Evolutionary conservation across 1,284 basidiomycete species (phyloP), one percentile per base, ranked within the genome.

Genomic region (Cronartium ribicola): DNA sequence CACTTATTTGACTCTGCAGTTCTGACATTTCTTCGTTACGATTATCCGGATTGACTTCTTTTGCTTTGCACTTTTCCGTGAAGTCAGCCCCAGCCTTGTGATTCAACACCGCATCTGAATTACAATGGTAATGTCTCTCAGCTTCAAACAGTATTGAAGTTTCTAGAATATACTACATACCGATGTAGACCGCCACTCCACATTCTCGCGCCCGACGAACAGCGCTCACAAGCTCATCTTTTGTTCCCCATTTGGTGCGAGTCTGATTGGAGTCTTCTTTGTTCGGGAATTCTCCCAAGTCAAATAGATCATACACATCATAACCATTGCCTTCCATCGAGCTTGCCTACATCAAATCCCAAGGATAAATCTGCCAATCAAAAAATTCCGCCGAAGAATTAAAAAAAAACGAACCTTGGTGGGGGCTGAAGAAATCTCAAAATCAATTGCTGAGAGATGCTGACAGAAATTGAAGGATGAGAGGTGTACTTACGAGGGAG

Each of bases 211-310:
- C 80, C 48, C 76, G 80, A 55, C 83, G 82, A 80, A 90, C 89
- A 11, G 90, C 88, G 4, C 82, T 80, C 2, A 92, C 79, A 22
- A 95, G 86, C 78, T 97, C 88, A 61, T 92, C 87, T 78, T 89
- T 90, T 13, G 89, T 90, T 20, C 94, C 94, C 91, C 93, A 98
- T 76, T 94, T 87, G n/a, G 94, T 97, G 8, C 84, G 81, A 66
- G 87, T 82, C 51, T 55, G 13, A 7, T 55, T 55, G n/a, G 51
- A 13, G n/a, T 86, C 83, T 11, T 89, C 90, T 81, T 92, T 94
- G 81, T 91, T 90, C 67, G 92, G 83, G 78, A 96, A 97, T 83
- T 97, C 94, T 63, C 94, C 94, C 10, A 97, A 83, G 70, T 81
- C 80, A 76, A 77, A 81, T 5, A 81, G 77, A 76, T 81, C 79